Percentiles rank a stretch among this genome's conserved stretches.
phyloP scores from a whole-genome alignment of 2,329 filamentous ascomycete species.

The Xylaria sp. region DNA sequence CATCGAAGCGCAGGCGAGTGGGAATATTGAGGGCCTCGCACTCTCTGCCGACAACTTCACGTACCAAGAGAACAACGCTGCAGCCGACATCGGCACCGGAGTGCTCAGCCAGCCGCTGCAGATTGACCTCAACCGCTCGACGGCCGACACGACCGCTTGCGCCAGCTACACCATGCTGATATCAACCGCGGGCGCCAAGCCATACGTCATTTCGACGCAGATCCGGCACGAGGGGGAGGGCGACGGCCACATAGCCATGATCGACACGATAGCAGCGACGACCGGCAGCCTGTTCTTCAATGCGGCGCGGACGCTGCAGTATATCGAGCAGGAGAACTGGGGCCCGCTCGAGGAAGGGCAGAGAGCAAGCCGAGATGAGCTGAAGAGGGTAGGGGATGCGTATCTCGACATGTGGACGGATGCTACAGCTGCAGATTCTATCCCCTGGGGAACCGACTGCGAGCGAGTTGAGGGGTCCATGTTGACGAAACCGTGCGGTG shows the following conservation, averaged over 20 bases:
- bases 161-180: slow-evolving; percentile 43
- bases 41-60: slow-evolving; percentile 33
- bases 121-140: slow-evolving; percentile 34
- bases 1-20: slow-evolving; percentile 31
- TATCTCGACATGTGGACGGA: slow-evolving; percentile 45
- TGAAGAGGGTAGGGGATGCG: slow-evolving; percentile 40
- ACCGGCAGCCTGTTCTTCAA: slow-evolving; percentile 43
- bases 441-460: slow-evolving; percentile 41
- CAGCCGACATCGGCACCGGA: slow-evolving; percentile 27
- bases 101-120: slow-evolving; percentile 30
- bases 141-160: slow-evolving; percentile 31
- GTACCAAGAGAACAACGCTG: slow-evolving; percentile 36
- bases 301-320: slow-evolving; percentile 37
- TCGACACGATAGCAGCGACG: slow-evolving; percentile 42
- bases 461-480: slow-evolving; percentile 41
- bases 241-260: slow-evolving; percentile 31
- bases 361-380: slow-evolving; percentile 34
- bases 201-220: slow-evolving; percentile 41
- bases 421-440: slow-evolving; percentile 37
- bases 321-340: slow-evolving; percentile 40
- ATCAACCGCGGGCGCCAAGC: slow-evolving; percentile 35
- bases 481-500: slow-evolving; percentile 38
- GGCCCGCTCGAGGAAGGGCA: slow-evolving; percentile 29
- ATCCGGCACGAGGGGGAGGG: slow-evolving; percentile 36
- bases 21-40: slow-evolving; percentile 24